Conservation (phyloP, 2,329 filamentous ascomycete genomes). For the Venturia carpophila region DNA sequence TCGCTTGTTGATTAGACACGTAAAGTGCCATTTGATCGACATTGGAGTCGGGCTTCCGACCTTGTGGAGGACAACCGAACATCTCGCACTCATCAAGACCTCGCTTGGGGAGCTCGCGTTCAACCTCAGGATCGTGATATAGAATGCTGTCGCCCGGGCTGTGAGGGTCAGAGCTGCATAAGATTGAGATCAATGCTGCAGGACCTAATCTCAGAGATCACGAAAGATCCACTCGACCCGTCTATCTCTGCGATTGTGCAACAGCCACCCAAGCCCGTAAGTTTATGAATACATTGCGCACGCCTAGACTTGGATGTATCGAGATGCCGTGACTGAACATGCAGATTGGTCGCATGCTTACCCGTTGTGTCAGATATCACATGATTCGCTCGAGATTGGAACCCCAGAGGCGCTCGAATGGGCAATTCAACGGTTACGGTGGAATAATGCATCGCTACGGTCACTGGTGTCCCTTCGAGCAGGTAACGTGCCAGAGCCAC, state of each 20-base stretch:
- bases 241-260: not conserved
- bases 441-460: conserved; percentile 17
- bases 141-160: conserved; percentile 15
- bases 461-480: not conserved
- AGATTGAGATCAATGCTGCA: conserved; percentile 15
- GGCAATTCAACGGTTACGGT: conserved; percentile 17
- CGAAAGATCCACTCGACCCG: conserved; percentile 10
- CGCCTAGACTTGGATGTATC: not conserved
- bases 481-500: not conserved
- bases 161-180: conserved; percentile 11
- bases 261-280: conserved; percentile 14
- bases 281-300: not conserved
- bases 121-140: not conserved
- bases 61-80: not conserved
- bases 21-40: not conserved
- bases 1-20: conserved; percentile 1
- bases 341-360: not conserved
- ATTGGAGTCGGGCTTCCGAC: not conserved
- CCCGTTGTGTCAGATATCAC: conserved; percentile 11
- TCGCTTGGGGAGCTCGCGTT: conserved; percentile 1
- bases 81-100: not conserved
- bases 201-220: conserved; percentile 14
- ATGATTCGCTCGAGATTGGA: conserved; percentile 13
- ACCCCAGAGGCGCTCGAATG: conserved; percentile 18
- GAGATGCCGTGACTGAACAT: not conserved